Evolutionary conservation across 768 basidiomycete species (phyloP).

Genomic region (Russula sp.): DNA sequence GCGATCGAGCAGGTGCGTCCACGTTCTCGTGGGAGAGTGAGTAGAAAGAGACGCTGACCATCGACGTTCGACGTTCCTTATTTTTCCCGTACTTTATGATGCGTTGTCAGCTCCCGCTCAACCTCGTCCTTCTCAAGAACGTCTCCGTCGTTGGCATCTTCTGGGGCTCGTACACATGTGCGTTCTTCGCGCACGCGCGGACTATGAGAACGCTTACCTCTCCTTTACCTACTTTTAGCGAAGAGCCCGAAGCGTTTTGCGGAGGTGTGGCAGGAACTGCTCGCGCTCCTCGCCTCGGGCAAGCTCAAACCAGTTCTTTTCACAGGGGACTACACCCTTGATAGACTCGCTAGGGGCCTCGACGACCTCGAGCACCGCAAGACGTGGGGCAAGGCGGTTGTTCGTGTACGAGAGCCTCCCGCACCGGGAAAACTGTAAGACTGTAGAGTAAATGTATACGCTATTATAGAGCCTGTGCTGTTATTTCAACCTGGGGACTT

Average conservation of each 20-base stretch:
- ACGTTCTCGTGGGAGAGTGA: too few species aligned
- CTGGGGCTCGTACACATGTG: constrained; percentile 79
- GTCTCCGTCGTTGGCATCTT: constrained; percentile 77
- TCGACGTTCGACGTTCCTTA: background rate
- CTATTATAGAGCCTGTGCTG: background rate
- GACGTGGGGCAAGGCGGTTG: constrained; percentile 89
- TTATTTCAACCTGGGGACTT: background rate
- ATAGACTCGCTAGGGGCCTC: constrained; percentile 61
- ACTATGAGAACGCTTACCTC: background rate
- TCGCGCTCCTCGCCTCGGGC: constrained; percentile 50
- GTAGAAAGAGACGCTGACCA: background rate
- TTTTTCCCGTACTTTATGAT: background rate
- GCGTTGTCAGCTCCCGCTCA: constrained; percentile 22
- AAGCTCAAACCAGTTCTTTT: constrained; percentile 66
- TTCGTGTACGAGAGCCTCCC: constrained; percentile 52
- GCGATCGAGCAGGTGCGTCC: constrained; percentile 66
- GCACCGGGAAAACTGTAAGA: constrained; percentile 41
- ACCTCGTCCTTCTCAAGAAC: constrained; percentile 75
- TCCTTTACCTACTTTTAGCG: background rate
- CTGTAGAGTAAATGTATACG: background rate
- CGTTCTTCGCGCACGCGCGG: constrained; percentile 27
- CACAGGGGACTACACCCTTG: constrained; percentile 60
- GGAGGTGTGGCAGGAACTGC: constrained; percentile 1
- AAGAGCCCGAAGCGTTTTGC: background rate
- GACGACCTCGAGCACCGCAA: constrained; percentile 69